Evolutionary conservation across 306 rosid genomes (phyloP), one percentile per base, ranked within the genome.

Genomic region (Hippophae rhamnoides): DNA sequence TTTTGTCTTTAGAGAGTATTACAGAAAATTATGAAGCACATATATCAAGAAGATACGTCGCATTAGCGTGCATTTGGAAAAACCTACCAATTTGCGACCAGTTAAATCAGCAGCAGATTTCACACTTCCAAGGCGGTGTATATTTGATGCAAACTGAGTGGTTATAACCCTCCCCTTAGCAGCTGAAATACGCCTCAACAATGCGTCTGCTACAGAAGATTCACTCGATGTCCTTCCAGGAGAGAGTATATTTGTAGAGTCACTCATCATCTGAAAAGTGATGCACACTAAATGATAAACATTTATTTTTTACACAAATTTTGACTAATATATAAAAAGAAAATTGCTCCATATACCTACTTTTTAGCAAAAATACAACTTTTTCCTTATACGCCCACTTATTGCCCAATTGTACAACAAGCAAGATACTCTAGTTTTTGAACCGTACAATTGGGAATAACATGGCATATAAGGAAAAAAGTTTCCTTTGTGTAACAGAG

Each of bases 31-130:
- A 25, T 52, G 38, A 7, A 52, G 26, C 26, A 48, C 23, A 52
- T 12, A 1, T 2, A 31, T 31, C 38, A 31, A 2, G 38, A 31
- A 41, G 44, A 14, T 40, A 53, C 3, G 63, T 60, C 47, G 68
- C 55, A 64, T 8, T 52, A 66, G 38, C 38, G 1, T 31, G 38
- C 38, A 45, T 58, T 62, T 47, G 63, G 60, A 62, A 67, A 70
- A 62, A 82, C 74, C 44, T 76, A 92, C 99, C 96, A 92, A 72
- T 72, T 92, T 92, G 80, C 99, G 83, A 48, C 96, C 93, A 47
- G 99, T 85, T 71, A 76, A 76, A 85, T 92, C 99, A 67, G 99
- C 99, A 64, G 99, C 99, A 63, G 99, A 87, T 81, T 92, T 92
- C 73, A 92, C 88, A 73, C 99, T 92, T 83, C 99, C 99, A 62